Base-by-base conservation (phyloP, 352 stramenopile genomes). In the Hyaloperonospora brassicae region DNA sequence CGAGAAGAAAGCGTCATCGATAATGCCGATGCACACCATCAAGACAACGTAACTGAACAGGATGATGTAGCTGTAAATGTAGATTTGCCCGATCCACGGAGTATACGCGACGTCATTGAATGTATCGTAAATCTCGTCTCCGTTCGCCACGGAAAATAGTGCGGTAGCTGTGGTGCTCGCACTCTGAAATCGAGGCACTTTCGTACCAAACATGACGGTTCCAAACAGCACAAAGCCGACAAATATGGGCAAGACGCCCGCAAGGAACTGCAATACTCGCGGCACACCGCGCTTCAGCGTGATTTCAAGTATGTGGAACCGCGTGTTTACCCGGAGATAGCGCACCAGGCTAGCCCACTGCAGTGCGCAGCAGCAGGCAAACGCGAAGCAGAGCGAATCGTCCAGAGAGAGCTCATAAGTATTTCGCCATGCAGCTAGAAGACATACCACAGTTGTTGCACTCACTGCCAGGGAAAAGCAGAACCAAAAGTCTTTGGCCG, bases 31-130 rank as follows among this genome's bases (percentile, higher is more conserved):
- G 66, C 83, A 93, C 10, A 94, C 83, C 77, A 93, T 94, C 24
- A 94, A 66, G 49, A 94, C 83, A 11, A 91, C 79, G 65, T 94
- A 94, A 56, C 85, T 93, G 61, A 94, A 95, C 8, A 94, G 67
- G 24, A 89, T 82, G 50, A 94, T 77, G 75, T 92, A 94, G 45
- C 56, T 76, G 67, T 93, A 92, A 14, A 93, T 64, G 64, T 94
- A 95, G 40, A 94, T 66, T 66, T 91, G 80, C 5, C 80, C 80
- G 41, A 89, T 72, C 70, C 71, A 86, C 2, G 80, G 80, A 23
- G 76, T 85, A 48, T 79, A 84, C 25, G 75, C 62, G 10, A 91
- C 78, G 17, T 72, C 59, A 25, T 80, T 76, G 58, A 95, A 95
- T 17, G 83, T 93, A 47, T 93, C 75, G 50, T 89, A 81, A 57